A percentile compares a stretch with the other conserved stretches of the same genome.
phyloP scores from a whole-genome alignment of 2,329 filamentous ascomycete species.

The Phyllosticta capitalensis region DNA sequence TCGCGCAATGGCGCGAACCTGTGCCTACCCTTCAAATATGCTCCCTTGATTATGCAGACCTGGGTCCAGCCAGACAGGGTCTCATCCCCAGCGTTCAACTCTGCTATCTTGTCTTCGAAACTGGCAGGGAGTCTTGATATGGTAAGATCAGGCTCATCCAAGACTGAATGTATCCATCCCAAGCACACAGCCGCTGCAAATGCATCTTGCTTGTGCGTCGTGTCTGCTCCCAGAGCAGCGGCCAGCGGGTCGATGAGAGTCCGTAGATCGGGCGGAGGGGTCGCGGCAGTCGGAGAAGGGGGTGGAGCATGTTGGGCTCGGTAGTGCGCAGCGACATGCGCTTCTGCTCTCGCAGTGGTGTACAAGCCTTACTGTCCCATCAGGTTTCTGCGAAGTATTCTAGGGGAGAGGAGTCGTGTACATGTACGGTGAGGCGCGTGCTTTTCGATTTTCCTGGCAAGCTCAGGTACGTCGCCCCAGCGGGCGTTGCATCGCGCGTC shows the following conservation, averaged over 20 bases:
- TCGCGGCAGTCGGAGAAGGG: constrained; percentile 28
- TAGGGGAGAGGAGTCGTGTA: constrained; percentile 38
- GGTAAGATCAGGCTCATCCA: constrained; percentile 58
- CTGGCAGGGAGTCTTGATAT: constrained; percentile 53
- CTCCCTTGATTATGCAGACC: constrained; percentile 69
- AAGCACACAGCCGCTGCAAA: constrained; percentile 76
- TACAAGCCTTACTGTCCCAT: constrained; percentile 30
- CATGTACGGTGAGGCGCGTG: constrained; percentile 80
- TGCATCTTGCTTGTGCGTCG: constrained; percentile 41
- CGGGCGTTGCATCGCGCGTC: constrained; percentile 77
- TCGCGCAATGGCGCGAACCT: neutral
- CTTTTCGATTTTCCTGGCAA: constrained; percentile 87
- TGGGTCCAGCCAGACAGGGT: constrained; percentile 63
- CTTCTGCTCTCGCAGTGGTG: constrained; percentile 38
- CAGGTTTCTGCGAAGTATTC: constrained; percentile 6
- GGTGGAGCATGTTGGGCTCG: constrained; percentile 31
- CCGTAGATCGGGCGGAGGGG: neutral
- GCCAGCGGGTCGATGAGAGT: constrained; percentile 12
- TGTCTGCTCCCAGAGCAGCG: constrained; percentile 23
- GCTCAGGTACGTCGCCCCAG: constrained; percentile 79
- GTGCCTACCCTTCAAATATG: constrained; percentile 63
- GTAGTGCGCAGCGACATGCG: constrained; percentile 35
- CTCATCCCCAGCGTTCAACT: constrained; percentile 21
- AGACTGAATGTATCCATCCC: constrained; percentile 75
- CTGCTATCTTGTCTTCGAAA: constrained; percentile 33